These are phyloP conservation scores for Beauveria caledonica DNA, from an alignment of 2,329 filamentous ascomycete genomes.

Conservation along the genomic window DNA sequence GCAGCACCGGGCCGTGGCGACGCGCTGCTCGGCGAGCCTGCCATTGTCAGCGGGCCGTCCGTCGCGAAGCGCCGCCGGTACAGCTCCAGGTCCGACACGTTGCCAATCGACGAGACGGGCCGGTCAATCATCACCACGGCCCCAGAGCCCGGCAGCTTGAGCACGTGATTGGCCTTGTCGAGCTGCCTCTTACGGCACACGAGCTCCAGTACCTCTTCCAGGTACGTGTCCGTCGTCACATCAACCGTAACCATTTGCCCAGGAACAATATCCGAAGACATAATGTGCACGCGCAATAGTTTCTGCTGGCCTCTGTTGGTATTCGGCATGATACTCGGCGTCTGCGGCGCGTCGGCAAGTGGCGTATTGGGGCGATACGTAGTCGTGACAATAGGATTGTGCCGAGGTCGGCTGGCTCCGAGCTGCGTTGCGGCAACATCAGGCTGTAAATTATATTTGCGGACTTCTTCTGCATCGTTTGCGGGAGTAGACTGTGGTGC, in stretches of 20 bases:
- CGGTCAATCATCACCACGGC: conserved; percentile 70
- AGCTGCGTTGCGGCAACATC: conserved; percentile 25
- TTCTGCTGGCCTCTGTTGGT: conserved; percentile 56
- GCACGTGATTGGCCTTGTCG: conserved; percentile 70
- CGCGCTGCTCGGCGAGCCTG: conserved; percentile 58
- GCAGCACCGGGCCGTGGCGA: conserved; percentile 53
- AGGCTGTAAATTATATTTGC: conserved; percentile 20
- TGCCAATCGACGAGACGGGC: conserved; percentile 70
- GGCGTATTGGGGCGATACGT: conserved; percentile 46
- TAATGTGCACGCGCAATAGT: conserved; percentile 63
- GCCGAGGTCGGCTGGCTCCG: conserved; percentile 29
- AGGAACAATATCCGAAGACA: conserved; percentile 59
- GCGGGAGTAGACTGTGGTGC: conserved; percentile 4
- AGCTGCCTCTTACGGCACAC: conserved; percentile 70
- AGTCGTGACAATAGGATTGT: conserved; percentile 55
- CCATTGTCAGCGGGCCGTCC: conserved; percentile 61
- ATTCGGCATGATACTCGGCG: conserved; percentile 34
- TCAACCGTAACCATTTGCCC: conserved; percentile 67
- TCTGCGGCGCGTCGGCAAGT: conserved; percentile 49
- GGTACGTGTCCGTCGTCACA: conserved; percentile 74
- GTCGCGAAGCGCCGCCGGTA: conserved; percentile 67
- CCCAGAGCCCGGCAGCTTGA: conserved; percentile 67
- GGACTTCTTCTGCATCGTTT: conserved; percentile 16
- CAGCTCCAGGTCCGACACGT: conserved; percentile 66
- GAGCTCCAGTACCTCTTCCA: conserved; percentile 71